Base-by-base conservation (phyloP, 371 early-diverging fungal species). In the Basidiobolus meristosporus region DNA sequence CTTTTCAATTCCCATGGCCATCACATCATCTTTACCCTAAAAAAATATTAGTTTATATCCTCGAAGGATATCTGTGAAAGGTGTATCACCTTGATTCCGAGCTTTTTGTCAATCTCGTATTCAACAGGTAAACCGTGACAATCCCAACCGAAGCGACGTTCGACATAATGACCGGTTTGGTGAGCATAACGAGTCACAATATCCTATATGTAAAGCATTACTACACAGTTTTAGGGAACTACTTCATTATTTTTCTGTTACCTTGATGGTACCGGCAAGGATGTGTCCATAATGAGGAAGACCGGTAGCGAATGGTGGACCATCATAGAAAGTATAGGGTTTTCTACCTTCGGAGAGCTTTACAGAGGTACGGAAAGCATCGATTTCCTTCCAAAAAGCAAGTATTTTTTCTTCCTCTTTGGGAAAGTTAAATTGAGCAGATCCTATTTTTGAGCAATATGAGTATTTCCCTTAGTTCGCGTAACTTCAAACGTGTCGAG, bases 251-350 rank as follows among this genome's bases (percentile, higher is more conserved):
- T n/a, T n/a, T n/a, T n/a, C 3, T 33, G 32, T 43, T 46, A 80
- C 81, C 78, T 99, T 99, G 66, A 99, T 97, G 46, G 99, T 98
- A 51, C 99, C 98, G 31, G 96, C 91, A 16, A 99, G 76, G 70
- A 99, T 76, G 54, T 99, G 99, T 38, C 99, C 99, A 59, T 98
- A 99, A 60, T 99, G 99, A 34, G 99, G 99, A 50, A 98, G 74
- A 37, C 99, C 99, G 11, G 99, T 99, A 39, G 99, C 99, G 60
- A 99, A 99, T 18, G 99, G 99, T 35, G 99, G 99, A 10, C 99
- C 99, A 62, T 98, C 99, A 61, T 92, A 99, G 67, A 98, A 98
- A 19, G 89, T 70, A 52, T 73, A 97, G 3, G 73, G 71, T 45
- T 77, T 73, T 51, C 76, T 77, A 44, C 86, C 89, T 59, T 90